Percentiles rank a stretch among this genome's conserved stretches.
phyloP scores from a whole-genome alignment of 2,329 filamentous ascomycete species.

The Claviceps pazoutovae region DNA sequence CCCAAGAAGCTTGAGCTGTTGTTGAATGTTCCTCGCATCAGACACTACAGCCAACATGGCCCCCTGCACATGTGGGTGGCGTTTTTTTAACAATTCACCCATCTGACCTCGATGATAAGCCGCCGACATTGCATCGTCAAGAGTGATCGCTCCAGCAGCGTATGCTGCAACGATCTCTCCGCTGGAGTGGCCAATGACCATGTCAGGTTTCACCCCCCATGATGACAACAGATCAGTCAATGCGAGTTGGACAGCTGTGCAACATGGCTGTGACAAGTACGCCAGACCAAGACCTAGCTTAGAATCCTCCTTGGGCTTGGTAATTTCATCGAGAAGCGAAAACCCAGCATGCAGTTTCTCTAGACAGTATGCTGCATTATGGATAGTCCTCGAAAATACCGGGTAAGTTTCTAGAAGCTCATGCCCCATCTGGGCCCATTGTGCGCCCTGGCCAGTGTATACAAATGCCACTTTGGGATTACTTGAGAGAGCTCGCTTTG shows the following conservation, averaged over 20 bases:
- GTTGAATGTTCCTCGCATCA: constrained; percentile 26
- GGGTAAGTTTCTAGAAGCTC: constrained; percentile 22
- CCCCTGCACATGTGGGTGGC: constrained; percentile 20
- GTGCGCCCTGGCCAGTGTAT: constrained; percentile 27
- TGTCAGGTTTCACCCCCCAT: constrained; percentile 13
- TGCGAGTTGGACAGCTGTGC: constrained; percentile 34
- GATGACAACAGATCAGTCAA: constrained; percentile 29
- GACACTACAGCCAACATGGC: constrained; percentile 43
- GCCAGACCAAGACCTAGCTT: constrained; percentile 23
- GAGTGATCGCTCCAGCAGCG: constrained; percentile 20
- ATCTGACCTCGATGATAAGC: constrained; percentile 34
- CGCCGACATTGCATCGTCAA: constrained; percentile 30
- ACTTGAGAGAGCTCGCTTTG: constrained; percentile 5
- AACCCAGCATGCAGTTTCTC: constrained; percentile 20
- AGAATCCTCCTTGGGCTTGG: constrained; percentile 18
- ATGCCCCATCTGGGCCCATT: constrained; percentile 24
- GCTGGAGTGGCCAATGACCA: constrained; percentile 17
- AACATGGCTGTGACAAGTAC: constrained; percentile 28
- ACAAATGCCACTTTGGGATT: constrained; percentile 18
- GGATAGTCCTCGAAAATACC: constrained; percentile 20
- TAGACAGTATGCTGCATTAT: constrained; percentile 19
- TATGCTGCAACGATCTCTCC: constrained; percentile 24
- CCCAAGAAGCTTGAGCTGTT: constrained; percentile 18
- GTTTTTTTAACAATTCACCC: background rate
- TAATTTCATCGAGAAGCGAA: constrained; percentile 23